These are phyloP conservation scores for Metarhizium album DNA, from an alignment of 2,329 filamentous ascomycete genomes.

Conservation along the genomic window DNA sequence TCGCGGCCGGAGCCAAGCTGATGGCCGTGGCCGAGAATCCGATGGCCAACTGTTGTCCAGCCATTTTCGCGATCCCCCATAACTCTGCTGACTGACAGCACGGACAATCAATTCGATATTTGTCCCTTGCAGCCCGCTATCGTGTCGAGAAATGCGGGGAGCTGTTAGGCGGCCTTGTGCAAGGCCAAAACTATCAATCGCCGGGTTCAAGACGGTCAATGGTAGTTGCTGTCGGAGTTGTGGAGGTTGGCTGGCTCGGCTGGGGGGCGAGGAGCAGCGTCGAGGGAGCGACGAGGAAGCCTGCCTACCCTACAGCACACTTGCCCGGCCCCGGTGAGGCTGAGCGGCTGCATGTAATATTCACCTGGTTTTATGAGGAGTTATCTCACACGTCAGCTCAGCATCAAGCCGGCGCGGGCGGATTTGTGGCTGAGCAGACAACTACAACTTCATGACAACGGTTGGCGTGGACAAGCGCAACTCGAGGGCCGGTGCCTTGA, in stretches of 20 bases:
- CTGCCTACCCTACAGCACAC: not conserved
- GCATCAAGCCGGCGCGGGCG: not conserved
- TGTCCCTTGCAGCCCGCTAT: not conserved
- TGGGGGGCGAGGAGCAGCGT: not conserved
- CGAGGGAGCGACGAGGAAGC: no score
- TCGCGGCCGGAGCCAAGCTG: constrained; percentile 8
- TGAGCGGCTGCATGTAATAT: not conserved
- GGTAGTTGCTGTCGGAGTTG: not conserved
- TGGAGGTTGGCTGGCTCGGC: not conserved
- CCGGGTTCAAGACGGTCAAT: not conserved
- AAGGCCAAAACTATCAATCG: not conserved
- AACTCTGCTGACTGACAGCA: not conserved
- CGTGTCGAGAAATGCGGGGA: not conserved
- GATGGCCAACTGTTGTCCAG: constrained; percentile 23
- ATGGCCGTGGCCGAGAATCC: constrained; percentile 11
- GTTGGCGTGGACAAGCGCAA: not conserved
- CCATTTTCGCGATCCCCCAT: constrained; percentile 21
- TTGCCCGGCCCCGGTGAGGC: not conserved
- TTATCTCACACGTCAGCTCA: no score
- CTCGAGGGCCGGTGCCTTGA: not conserved
- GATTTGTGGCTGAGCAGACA: not conserved
- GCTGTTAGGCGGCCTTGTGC: not conserved
- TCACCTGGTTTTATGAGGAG: no score
- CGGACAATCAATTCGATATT: not conserved
- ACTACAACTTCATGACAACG: not conserved